Evolutionary conservation across 352 stramenopile genomes (phyloP).

Genomic region (Phytophthora syringae): DNA sequence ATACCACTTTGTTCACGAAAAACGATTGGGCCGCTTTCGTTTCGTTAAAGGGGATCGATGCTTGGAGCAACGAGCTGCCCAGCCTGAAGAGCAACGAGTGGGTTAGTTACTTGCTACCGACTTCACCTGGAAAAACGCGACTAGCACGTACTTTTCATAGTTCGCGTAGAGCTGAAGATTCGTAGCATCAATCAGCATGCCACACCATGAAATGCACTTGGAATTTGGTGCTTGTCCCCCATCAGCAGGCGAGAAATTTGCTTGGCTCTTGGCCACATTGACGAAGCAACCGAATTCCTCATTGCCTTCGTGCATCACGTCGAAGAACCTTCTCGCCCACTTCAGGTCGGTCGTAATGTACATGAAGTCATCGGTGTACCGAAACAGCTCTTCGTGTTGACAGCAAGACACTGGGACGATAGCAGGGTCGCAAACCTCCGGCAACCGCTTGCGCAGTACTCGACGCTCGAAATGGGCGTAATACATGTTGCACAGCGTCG

Average conservation of each 20-base stretch:
- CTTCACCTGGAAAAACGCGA: no score
- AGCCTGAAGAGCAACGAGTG: constrained; percentile 23
- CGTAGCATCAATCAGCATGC: constrained; percentile 64
- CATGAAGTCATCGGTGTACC: constrained; percentile 85
- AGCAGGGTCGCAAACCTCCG: constrained; percentile 23
- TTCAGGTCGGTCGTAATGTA: constrained; percentile 65
- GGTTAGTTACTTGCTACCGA: constrained; percentile 17
- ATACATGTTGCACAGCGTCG: constrained; percentile 83
- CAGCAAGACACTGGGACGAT: constrained; percentile 29
- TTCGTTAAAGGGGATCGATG: constrained; percentile 67
- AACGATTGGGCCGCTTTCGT: constrained; percentile 53
- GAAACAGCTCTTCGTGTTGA: constrained; percentile 67
- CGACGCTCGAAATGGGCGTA: constrained; percentile 79
- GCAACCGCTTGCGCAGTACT: constrained; percentile 54
- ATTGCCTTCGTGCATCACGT: constrained; percentile 69
- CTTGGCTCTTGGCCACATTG: constrained; percentile 68
- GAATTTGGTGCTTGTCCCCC: constrained; percentile 10
- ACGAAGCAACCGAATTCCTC: constrained; percentile 70
- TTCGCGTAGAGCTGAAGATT: constrained; percentile 73
- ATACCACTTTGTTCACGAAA: constrained; percentile 72
- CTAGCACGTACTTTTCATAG: constrained; percentile 71
- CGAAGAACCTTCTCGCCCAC: constrained; percentile 53
- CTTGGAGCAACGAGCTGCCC: constrained; percentile 40
- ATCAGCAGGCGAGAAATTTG: constrained; percentile 53
- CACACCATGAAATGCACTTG: constrained; percentile 64